Percentiles rank a stretch among this genome's conserved stretches.
Evolutionary conservation across 306 rosid species (phyloP).

Genomic region (Castanospermum australe): DNA sequence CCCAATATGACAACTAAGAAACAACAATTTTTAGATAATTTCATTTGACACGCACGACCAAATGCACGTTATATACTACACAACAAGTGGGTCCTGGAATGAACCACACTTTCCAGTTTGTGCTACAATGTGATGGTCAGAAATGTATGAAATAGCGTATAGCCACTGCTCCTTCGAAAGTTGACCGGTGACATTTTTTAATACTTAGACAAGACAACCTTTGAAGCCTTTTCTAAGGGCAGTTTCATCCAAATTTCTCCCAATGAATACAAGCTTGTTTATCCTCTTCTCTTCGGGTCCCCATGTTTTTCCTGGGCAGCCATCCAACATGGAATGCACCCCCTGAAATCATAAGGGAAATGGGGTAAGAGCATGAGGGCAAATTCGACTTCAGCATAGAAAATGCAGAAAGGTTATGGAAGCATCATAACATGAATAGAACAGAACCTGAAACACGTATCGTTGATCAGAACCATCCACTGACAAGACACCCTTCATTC

Average conservation of each 20-base stretch:
- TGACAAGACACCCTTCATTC: conserved; percentile 87
- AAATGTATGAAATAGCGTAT: conserved; percentile 18
- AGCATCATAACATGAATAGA: conserved; percentile 1
- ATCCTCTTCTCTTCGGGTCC: conserved; percentile 72
- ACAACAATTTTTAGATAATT: not conserved
- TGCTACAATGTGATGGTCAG: not conserved
- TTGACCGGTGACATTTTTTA: conserved; percentile 1
- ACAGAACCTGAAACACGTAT: conserved; percentile 76
- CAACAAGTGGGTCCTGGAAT: not conserved
- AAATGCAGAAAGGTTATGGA: not conserved
- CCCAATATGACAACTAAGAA: not conserved
- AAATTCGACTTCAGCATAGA: not conserved
- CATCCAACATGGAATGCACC: conserved; percentile 88
- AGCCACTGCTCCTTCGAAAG: conserved; percentile 17
- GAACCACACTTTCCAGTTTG: not conserved
- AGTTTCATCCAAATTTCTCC: conserved; percentile 83
- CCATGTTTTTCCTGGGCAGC: conserved; percentile 78
- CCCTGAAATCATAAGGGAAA: conserved; percentile 51
- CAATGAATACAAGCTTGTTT: conserved; percentile 87
- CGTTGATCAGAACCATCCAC: conserved; percentile 72
- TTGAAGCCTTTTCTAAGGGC: conserved; percentile 79
- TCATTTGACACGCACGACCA: not conserved
- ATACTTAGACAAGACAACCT: conserved; percentile 62
- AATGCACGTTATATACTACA: conserved; percentile 12
- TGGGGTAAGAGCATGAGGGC: not conserved